A percentile compares a stretch with the other conserved stretches of the same genome.
Conservation (phyloP, 805 yeast genomes). For the Metschnikowia bowlesiae region DNA sequence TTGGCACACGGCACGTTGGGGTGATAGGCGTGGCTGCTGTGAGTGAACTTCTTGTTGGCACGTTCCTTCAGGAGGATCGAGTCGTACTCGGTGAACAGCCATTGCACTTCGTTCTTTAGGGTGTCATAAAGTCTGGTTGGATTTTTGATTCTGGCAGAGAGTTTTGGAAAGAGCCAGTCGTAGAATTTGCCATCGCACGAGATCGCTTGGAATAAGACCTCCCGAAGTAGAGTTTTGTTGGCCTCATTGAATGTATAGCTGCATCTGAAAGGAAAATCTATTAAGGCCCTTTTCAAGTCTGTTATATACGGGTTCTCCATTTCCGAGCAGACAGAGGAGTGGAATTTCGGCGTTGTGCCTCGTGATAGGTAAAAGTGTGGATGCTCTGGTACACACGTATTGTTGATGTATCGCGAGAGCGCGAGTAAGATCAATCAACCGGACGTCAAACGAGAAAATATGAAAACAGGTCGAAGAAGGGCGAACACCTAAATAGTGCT, state of each 20-base stretch:
- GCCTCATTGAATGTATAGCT: slow-evolving; percentile 27
- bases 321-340: not conserved
- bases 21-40: slow-evolving; percentile 42
- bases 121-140: not conserved
- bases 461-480: not conserved
- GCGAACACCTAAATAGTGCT: no score
- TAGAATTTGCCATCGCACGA: slow-evolving; percentile 40
- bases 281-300: slow-evolving; percentile 27
- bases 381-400: not conserved
- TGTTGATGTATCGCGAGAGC: not conserved
- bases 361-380: not conserved
- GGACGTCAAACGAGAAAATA: not conserved
- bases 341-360: not conserved
- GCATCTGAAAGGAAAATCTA: slow-evolving; percentile 33
- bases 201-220: slow-evolving; percentile 41
- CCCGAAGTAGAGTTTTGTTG: slow-evolving; percentile 32
- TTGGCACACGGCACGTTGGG: slow-evolving; percentile 69
- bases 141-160: slow-evolving; percentile 9
- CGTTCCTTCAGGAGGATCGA: slow-evolving; percentile 11
- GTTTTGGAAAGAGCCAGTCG: slow-evolving; percentile 35
- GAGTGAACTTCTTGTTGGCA: slow-evolving; percentile 17
- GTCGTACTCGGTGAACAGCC: slow-evolving; percentile 32
- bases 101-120: slow-evolving; percentile 26
- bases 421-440: not conserved
- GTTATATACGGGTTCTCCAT: slow-evolving; percentile 7